Conservation (phyloP, 2,329 filamentous ascomycete species). For the Trichophyton equinum region DNA sequence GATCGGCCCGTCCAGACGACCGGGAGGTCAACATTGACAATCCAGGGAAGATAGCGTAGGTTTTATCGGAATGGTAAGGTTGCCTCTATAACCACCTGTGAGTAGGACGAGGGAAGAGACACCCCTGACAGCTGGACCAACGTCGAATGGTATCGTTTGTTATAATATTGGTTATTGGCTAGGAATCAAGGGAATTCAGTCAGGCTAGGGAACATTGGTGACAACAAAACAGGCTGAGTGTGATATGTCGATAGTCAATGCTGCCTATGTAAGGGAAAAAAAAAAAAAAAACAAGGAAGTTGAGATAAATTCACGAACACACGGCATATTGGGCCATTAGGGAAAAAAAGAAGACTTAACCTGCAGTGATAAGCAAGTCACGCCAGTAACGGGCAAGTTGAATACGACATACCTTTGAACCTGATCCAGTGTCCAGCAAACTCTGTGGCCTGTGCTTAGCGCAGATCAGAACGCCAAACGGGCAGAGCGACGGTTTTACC, state of each 20-base stretch:
- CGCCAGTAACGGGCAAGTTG: neutral
- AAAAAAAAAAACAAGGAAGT: neutral
- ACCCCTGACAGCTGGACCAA: neutral
- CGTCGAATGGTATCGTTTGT: neutral
- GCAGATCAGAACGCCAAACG: neutral
- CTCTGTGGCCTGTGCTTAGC: neutral
- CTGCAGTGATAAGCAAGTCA: no score
- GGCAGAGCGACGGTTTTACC: neutral
- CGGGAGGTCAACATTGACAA: no score
- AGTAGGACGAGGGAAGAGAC: neutral
- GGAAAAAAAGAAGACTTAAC: no score
- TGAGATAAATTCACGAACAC: neutral
- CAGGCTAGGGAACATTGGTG: neutral
- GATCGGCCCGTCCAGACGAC: neutral
- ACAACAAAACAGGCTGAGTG: neutral
- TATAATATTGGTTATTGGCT: neutral
- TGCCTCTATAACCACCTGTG: neutral
- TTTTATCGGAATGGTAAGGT: neutral
- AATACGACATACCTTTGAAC: neutral
- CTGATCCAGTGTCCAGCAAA: no score
- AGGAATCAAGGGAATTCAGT: neutral
- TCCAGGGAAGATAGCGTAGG: neutral
- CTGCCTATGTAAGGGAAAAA: neutral
- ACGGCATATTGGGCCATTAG: no score
- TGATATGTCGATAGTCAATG: neutral